Base-by-base conservation (phyloP, 192 early-diverging fungal species). In the Umbelopsis vinacea region DNA sequence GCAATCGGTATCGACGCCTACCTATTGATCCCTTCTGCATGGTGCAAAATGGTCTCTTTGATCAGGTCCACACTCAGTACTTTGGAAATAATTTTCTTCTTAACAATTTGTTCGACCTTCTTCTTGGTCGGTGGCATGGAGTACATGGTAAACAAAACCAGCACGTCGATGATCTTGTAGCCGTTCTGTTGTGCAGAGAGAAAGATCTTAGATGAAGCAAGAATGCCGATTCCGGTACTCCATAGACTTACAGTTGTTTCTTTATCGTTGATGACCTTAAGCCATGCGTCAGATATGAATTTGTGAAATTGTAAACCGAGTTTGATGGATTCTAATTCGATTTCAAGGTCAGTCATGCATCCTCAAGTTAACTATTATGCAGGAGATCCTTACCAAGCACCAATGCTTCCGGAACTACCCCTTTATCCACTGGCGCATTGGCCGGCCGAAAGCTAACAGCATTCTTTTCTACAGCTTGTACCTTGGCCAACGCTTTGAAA, bases 231-330 rank as follows among this genome's bases (percentile, higher is more conserved):
- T 43, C 0, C 6, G 6, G 5, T 43, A 6, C 3, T 43, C 40
- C 6, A 12, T 43, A 7, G 4, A 57, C 70, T 38, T 86, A 88
- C 91, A 17, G 81, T 71, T 9, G 76, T 67, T 17, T 82, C 73
- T 0, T 84, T 69, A 9, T 83, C 87, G 0, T 71, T 73, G n/a
- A 92, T 83, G 4, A 83, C 75, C 70, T 86, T 89, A 23, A 87
- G 74, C 92, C 92, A 94, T 2, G 87, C 86, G 54, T 91, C 89
- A 33, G 84, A 83, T 47, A 94, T 76, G 70, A 89, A 89, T 55
- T 88, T 89, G 55, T 92, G 87, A 43, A 88, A 86, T 38, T 88
- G 83, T 23, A 94, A 80, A 11, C 89, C 86, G 26, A 82, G 79
- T 40, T 89, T 87, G 4, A 94, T 82, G 1, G 88, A 86, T 67